Evolutionary conservation across 352 stramenopile species (phyloP).

Genomic region (Globisporangium heterothallicum): DNA sequence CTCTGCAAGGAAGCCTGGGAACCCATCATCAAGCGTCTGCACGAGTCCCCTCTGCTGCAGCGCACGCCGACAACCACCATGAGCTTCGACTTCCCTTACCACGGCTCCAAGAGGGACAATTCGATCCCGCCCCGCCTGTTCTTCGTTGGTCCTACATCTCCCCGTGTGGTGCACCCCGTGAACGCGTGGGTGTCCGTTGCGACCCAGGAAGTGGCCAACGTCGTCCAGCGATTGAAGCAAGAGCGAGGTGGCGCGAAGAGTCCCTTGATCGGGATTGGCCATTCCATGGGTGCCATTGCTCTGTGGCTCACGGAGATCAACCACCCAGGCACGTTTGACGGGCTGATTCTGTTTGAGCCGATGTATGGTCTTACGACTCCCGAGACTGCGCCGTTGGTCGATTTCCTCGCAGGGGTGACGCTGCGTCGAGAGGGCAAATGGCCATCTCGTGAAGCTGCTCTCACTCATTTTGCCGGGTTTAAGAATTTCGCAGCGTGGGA

Average conservation of each 20-base stretch:
- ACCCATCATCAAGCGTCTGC: constrained; percentile 31
- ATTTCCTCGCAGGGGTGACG: constrained; percentile 27
- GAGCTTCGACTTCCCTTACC: constrained; percentile 35
- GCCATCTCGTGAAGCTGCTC: constrained; percentile 21
- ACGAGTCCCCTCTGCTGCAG: constrained; percentile 26
- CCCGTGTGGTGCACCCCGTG: constrained; percentile 31
- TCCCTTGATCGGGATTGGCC: constrained; percentile 43
- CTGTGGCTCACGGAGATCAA: constrained; percentile 33
- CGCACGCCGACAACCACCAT: constrained; percentile 4
- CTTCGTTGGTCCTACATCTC: constrained; percentile 4
- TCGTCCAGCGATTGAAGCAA: constrained; percentile 12
- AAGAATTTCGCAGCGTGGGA: constrained; percentile 36
- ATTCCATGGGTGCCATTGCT: constrained; percentile 37
- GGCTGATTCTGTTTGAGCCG: constrained; percentile 37
- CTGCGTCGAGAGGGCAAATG: constrained; percentile 26
- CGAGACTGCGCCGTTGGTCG: constrained; percentile 13
- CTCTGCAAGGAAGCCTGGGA: constrained; percentile 52
- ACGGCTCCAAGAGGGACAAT: constrained; percentile 33
- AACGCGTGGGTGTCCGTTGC: constrained; percentile 21
- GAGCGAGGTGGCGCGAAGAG: background rate
- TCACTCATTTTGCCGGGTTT: constrained; percentile 22
- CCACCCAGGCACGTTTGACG: constrained; percentile 33
- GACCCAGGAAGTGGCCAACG: constrained; percentile 12
- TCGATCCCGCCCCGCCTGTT: constrained; percentile 18
- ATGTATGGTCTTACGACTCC: constrained; percentile 22